Base-by-base conservation (phyloP, 2,329 filamentous ascomycete genomes). In the Xylaria sp. region DNA sequence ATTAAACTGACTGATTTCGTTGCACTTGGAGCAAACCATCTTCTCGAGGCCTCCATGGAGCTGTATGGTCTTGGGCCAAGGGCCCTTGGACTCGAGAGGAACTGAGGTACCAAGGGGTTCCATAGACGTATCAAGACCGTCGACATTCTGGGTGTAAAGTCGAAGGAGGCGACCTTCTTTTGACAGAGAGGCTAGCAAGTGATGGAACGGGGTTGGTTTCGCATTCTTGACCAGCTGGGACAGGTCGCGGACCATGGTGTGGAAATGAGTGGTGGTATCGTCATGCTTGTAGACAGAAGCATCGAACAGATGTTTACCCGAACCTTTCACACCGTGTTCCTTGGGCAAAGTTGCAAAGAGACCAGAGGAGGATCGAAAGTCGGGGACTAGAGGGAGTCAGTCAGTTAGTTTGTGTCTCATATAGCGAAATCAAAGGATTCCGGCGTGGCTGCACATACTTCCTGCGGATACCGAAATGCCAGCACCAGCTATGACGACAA, bases 401-500 rank as follows among this genome's bases (percentile, higher is more conserved):
- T 48, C 47, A 42, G 49, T 63, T 18, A 63, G 23, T 35, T 47
- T n/a, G 67, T 72, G 61, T 46, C 50, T 46, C 60, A 63, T 64
- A 57, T 54, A 54, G 58, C 13, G 59, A 46, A 61, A 57, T 65
- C 67, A 63, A 68, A 67, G 62, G 55, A 54, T 39, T 11, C 19
- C 11, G 39, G 37, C 42, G 59, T 54, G 7, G 58, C 52, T 58
- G 55, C 62, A 67, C 70, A 63, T 67, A 84, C 88, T 71, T 81
- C 94, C 94, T 67, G 94, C 93, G 57, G 93, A 93, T 55, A 97
- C 94, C 46, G 94, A 97, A 69, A 99, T 99, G 63, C 94, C 94
- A 65, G 94, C 94, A 60, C 94, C 94, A 52, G 93, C 94, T 73
- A 99, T 90, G 55, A 97, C 91, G 39, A 99, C 91, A 72, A 99